phyloP scores from a whole-genome alignment of 257 asterid genomes.

The Eucommia ulmoides region DNA sequence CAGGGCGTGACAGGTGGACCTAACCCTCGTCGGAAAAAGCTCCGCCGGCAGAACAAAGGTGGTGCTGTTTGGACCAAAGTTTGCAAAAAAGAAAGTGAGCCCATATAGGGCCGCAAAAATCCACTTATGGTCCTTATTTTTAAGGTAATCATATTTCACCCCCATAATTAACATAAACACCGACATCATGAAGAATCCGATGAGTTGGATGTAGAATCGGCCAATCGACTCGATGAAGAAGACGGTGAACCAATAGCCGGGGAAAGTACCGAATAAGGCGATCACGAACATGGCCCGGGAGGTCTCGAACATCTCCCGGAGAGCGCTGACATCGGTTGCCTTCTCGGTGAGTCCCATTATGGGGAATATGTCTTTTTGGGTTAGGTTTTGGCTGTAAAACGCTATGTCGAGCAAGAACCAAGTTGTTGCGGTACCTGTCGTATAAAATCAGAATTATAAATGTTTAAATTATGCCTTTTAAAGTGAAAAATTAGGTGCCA shows the following conservation, averaged over 20 bases:
- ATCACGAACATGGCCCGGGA: constrained; percentile 33
- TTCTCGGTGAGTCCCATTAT: constrained; percentile 18
- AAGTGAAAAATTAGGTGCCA: no score
- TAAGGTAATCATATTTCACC: constrained; percentile 18
- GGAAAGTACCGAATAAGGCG: constrained; percentile 25
- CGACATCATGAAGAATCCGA: constrained; percentile 34
- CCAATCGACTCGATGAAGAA: constrained; percentile 26
- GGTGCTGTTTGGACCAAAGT: constrained; percentile 35
- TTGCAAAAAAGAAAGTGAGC: constrained; percentile 35
- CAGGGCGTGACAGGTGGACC: constrained; percentile 29
- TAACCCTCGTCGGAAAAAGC: constrained; percentile 28
- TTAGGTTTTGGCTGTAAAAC: constrained; percentile 22
- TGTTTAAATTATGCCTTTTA: no score
- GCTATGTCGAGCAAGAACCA: constrained; percentile 24
- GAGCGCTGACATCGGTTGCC: constrained; percentile 11
- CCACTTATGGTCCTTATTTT: constrained; percentile 16
- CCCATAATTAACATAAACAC: constrained; percentile 27
- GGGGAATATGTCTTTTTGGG: constrained; percentile 25
- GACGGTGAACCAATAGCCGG: constrained; percentile 27
- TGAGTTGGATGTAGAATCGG: constrained; percentile 22
- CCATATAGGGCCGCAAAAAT: constrained; percentile 29
- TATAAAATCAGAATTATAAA: no score
- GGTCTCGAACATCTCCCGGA: constrained; percentile 25
- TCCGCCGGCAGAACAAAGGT: constrained; percentile 35
- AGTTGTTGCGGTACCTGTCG: constrained; percentile 7